Evolutionary conservation across 352 stramenopile species (phyloP), one percentile per base, ranked within the genome.

Genomic region (Globisporangium barbulae): DNA sequence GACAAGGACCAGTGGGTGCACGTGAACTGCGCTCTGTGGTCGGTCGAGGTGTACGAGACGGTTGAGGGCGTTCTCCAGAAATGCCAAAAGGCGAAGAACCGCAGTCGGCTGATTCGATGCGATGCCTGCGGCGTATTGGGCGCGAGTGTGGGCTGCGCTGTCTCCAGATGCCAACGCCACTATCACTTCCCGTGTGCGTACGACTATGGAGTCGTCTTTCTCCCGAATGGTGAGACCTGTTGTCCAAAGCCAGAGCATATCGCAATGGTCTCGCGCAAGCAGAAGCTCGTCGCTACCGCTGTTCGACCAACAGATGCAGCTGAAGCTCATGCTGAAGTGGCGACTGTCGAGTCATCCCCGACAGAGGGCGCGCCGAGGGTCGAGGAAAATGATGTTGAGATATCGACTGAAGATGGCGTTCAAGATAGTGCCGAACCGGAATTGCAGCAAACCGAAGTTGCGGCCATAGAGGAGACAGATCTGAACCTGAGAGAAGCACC

Each of bases 131-230:
- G 86, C 12, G 73, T 94, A 2, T 75, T 85, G 25, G 96, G 96
- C 6, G 96, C 96, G 13, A 98, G 91, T 5, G 74, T 98, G 15
- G 95, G 95, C 9, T 99, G 96, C 63, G 77, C 72, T 12, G 87
- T 93, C 33, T 73, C 77, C 7, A 88, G 91, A 7, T 98, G 96
- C 50, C 79, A 78, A 41, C 79, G 75, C 39, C 97, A 97, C 65
- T 99, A 93, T 55, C 96, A 99, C 70, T 98, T 98, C 61, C 81
- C 86, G 1, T 98, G 96, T 59, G 93, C 93, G 19, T 75, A 94
- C 19, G 90, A 92, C 56, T 69, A 79, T 48, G 80, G 80, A 4
- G 79, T 91, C 10, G 72, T 80, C 0, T 94, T 94, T 50, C 67
- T 93, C 42, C 76, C 78, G 1, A 90, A 75, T 10, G 74, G 83